Percentiles rank a stretch among this genome's conserved stretches.
Evolutionary conservation across 345 rosid species (phyloP).

Genomic region (Gossypioides kirkii): DNA sequence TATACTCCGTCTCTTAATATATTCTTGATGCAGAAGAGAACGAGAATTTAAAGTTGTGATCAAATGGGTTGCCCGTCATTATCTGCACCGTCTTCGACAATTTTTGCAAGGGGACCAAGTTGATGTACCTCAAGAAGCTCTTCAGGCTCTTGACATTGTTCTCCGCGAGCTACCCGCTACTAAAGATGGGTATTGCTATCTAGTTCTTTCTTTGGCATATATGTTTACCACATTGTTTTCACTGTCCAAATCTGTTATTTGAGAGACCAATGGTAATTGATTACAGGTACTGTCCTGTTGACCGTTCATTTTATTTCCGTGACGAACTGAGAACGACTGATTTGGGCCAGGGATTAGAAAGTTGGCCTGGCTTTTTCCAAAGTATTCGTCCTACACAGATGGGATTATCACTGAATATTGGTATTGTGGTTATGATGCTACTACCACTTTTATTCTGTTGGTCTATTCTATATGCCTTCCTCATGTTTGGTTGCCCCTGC

Average conservation of each 20-base stretch:
- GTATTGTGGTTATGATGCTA: not conserved
- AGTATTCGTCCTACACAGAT: no score
- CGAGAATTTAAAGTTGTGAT: constrained; percentile 66
- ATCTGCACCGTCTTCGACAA: constrained; percentile 71
- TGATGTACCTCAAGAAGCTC: constrained; percentile 91
- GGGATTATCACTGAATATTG: no score
- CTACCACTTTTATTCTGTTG: constrained; percentile 11
- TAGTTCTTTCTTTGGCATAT: constrained; percentile 14
- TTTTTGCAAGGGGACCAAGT: constrained; percentile 82
- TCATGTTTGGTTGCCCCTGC: not conserved
- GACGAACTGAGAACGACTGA: no score
- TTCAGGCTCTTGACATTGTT: constrained; percentile 95
- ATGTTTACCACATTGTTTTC: not conserved
- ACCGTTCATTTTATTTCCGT: no score
- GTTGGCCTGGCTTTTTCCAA: no score
- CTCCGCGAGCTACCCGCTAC: constrained; percentile 79
- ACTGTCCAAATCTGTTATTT: not conserved
- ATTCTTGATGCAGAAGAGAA: constrained; percentile 49
- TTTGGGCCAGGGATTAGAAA: no score
- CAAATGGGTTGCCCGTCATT: constrained; percentile 80
- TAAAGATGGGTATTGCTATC: constrained; percentile 29
- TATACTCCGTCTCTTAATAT: not conserved
- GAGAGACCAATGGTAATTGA: constrained; percentile 3
- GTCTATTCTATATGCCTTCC: not conserved
- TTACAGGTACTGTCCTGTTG: no score